These are phyloP conservation scores for Capsicum baccatum DNA, from an alignment of 257 asterid genomes.

Conservation along the genomic window DNA sequence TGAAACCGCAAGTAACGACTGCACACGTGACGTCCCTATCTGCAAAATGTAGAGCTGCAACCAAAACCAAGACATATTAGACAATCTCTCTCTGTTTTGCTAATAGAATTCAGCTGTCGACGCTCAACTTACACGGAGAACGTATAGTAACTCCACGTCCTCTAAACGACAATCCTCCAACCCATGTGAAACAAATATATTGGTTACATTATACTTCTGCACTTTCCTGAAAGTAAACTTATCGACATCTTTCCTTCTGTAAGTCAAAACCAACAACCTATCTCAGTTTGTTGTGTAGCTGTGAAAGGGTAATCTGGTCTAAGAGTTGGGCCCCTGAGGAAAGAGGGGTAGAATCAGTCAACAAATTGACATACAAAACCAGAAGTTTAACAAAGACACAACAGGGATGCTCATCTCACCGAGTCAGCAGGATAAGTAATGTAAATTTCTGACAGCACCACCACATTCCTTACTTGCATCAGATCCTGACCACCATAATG, in stretches of 20 bases:
- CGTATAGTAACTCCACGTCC: background rate
- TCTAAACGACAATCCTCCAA: too few relatives aligned
- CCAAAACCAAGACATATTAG: background rate
- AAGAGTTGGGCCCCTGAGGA: background rate
- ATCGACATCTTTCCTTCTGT: background rate
- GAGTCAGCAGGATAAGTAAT: background rate
- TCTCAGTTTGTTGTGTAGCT: conserved; percentile 3
- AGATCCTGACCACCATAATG: too few relatives aligned
- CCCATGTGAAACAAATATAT: too few relatives aligned
- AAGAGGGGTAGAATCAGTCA: background rate
- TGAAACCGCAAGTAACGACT: background rate
- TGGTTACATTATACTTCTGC: too few relatives aligned
- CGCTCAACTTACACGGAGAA: conserved; percentile 9
- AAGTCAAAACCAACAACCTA: conserved; percentile 17
- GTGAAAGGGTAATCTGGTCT: background rate
- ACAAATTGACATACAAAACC: background rate
- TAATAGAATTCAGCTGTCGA: background rate
- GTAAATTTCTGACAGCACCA: background rate
- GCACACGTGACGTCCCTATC: background rate
- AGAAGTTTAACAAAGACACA: conserved; percentile 13
- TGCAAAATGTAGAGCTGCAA: conserved; percentile 17
- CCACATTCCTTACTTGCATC: too few relatives aligned
- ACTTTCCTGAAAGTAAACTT: background rate
- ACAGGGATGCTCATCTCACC: background rate
- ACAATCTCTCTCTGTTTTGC: background rate